Base-by-base conservation (phyloP, 2,329 filamentous ascomycete species). In the Mycogone perniciosa region DNA sequence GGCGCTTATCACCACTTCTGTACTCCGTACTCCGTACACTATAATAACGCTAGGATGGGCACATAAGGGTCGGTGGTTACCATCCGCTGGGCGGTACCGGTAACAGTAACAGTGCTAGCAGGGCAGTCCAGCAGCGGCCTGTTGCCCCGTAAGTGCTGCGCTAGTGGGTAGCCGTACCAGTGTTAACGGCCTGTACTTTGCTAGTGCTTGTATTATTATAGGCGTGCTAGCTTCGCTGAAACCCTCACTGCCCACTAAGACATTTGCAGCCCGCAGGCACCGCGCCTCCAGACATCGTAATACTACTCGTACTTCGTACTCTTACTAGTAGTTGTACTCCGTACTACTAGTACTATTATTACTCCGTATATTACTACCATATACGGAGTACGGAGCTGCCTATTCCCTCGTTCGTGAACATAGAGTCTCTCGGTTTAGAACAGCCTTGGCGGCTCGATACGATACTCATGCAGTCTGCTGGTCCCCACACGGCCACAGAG, bases 351-450 rank as follows among this genome's bases (percentile, higher is more conserved):
- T 38, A 38, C 35, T 38, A 38, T n/a, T 38, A n/a, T 20, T 38
- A n/a, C n/a, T n/a, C n/a, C n/a, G n/a, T n/a, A 38, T 38, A 38
- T n/a, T 38, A 20, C 3, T 20, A 20, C 20, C 20, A 20, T 20
- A 20, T 20, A 20, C 20, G 20, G 20, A 20, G 20, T 20, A 20
- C 3, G 20, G 20, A 20, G 20, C 20, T 20, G 20, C 20, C 3
- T 20, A 20, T 20, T 20, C 20, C 20, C 2, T 20, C 20, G 20
- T 20, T 20, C 3, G 20, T 20, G 2, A 20, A 20, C 20, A 20
- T 20, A 3, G 34, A 52, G 44, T 26, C 49, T 44, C 31, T 51
- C 43, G 44, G 47, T 51, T 51, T 35, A 43, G 49, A 37, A 33
- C 49, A 37, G 20, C 20, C 20, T 2, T 20, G 20, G 20, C 20